Evolutionary conservation across 441 rosid genomes (phyloP), one percentile per base, ranked within the genome.

Genomic region (Theobroma grandiflorum): DNA sequence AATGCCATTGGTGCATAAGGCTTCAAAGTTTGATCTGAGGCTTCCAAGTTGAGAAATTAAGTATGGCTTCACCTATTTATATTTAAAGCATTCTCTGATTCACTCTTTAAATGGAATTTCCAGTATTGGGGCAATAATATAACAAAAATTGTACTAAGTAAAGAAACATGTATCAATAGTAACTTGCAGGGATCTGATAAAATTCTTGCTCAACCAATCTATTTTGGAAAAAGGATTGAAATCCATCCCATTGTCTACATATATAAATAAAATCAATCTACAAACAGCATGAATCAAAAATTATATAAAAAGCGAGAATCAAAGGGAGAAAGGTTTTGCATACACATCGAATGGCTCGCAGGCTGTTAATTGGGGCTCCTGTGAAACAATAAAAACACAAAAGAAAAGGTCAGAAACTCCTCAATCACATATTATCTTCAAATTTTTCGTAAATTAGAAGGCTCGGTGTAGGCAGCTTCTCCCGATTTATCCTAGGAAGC

Each of bases 331-430:
- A 68, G 96, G 95, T 75, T 79, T 91, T 45, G 86, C 63, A 80
- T 93, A 94, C 75, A 91, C 98, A 86, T 94, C 97, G 61, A 94
- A 94, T 35, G 89, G 87, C 83, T 96, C 79, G 82, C 89, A 91
- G 12, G 99, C 86, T 35, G 98, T 94, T 57, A 96, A 82, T 62
- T 94, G 98, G 5, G 97, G 97, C 86, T 91, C 98, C 99, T 93
- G 94, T 82, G 38, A 75, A 77, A 9, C 55, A 81, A 75, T 72
- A 16, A 79, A 38, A 72, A 74, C 8, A 38, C n/a, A 72, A 77
- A 15, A 14, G 61, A 3, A 59, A 77, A 47, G 5, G 33, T 67
- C 63, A 75, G 57, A 14, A 53, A 4, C 76, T 52, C 20, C 55
- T 12, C 62, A 66, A 9, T 62, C 14, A 47, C 55, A 26, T 1